A percentile compares a stretch with the other conserved stretches of the same genome.
phyloP scores from a whole-genome alignment of 2,329 filamentous ascomycete species.

The Mariannaea elegans region DNA sequence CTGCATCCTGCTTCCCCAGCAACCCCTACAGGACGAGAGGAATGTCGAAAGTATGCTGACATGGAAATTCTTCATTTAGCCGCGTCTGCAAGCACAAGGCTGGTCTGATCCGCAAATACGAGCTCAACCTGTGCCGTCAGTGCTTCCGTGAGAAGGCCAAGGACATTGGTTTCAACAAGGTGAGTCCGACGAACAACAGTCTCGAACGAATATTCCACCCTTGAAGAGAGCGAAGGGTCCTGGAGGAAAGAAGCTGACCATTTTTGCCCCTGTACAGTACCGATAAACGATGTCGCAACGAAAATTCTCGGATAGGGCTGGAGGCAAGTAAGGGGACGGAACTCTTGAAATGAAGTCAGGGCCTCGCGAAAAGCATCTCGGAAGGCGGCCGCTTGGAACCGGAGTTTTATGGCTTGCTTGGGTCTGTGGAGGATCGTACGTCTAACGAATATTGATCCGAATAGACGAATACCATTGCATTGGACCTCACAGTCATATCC shows the following conservation, averaged over 20 bases:
- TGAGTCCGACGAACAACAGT: slow-evolving; percentile 45
- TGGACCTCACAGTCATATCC: slow-evolving; percentile 40
- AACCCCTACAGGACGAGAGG: neutral
- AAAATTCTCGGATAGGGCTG: slow-evolving; percentile 38
- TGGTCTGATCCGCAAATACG: slow-evolving; percentile 99
- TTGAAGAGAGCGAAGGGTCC: neutral
- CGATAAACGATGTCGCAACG: slow-evolving; percentile 47
- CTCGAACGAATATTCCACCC: neutral
- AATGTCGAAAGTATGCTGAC: slow-evolving; percentile 40
- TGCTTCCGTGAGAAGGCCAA: slow-evolving; percentile 79
- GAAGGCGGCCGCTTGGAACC: slow-evolving; percentile 55
- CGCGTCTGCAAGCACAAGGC: slow-evolving; percentile 88
- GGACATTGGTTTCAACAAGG: slow-evolving; percentile 80
- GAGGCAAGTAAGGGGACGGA: slow-evolving; percentile 33
- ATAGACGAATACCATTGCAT: slow-evolving; percentile 56
- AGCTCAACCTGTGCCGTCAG: slow-evolving; percentile 87
- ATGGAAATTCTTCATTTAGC: slow-evolving; percentile 50
- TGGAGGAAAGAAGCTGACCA: slow-evolving; percentile 26
- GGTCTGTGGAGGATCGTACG: slow-evolving; percentile 53
- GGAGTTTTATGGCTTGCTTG: slow-evolving; percentile 58
- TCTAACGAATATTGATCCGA: slow-evolving; percentile 53
- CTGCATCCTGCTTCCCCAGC: neutral
- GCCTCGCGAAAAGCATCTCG: slow-evolving; percentile 50
- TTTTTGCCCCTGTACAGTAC: slow-evolving; percentile 41
- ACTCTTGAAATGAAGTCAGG: slow-evolving; percentile 42